Evolutionary conservation across 805 yeast genomes (phyloP).

Genomic region (Starmerella vitae): DNA sequence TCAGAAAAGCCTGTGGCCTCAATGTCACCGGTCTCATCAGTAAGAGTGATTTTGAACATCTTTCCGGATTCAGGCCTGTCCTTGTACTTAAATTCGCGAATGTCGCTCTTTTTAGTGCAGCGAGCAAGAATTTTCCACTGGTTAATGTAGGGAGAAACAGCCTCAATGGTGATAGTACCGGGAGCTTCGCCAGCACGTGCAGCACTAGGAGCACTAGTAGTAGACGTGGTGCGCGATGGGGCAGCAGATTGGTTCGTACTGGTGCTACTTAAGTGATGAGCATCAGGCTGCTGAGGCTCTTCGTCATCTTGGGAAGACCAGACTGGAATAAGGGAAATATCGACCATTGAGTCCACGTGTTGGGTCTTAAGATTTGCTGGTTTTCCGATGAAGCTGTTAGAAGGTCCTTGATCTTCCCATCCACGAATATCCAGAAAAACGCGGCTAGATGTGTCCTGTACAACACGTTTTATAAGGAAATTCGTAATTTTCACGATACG

Average conservation of each 20-base stretch:
- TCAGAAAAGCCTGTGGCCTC: conserved; percentile 91
- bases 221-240: neutral
- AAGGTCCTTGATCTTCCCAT: conserved; percentile 9
- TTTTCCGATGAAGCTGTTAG: conserved; percentile 1
- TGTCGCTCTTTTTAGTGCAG: conserved; percentile 74
- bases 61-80: conserved; percentile 54
- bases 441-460: neutral
- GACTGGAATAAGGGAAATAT: neutral
- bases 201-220: neutral
- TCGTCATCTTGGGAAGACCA: neutral
- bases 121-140: conserved; percentile 90
- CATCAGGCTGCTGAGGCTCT: neutral
- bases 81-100: conserved; percentile 61
- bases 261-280: neutral
- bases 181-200: neutral
- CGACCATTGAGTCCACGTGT: neutral
- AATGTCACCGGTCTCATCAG: conserved; percentile 93
- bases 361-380: neutral
- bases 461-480: neutral
- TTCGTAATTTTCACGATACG: conserved; percentile 6
- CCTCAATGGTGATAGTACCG: conserved; percentile 14
- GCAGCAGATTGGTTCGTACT: neutral
- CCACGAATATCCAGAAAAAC: neutral
- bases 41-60: conserved; percentile 70
- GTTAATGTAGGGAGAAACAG: conserved; percentile 74